Percentiles rank a stretch among this genome's conserved stretches.
phyloP scores from a whole-genome alignment of 208 protist genomes.

The Trypanosoma scelopori region DNA sequence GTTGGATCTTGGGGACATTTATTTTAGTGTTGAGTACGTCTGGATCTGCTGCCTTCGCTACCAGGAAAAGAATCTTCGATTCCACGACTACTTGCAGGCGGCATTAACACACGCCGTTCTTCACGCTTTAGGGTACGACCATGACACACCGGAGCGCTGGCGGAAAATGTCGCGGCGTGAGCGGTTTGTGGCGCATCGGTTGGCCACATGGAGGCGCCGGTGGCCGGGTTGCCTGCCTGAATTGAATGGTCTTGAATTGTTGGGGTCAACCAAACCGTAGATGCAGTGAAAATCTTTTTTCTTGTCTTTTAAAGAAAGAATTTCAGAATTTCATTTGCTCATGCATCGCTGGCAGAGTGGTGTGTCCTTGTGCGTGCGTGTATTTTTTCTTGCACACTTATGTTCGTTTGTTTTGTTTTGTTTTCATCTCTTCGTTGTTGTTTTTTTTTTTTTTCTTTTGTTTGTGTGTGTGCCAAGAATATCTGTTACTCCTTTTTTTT shows the following conservation, averaged over 20 bases:
- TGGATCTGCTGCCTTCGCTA: slow-evolving; percentile 29
- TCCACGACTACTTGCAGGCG: slow-evolving; percentile 59
- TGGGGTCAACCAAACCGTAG: background rate
- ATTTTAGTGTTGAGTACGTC: slow-evolving; percentile 74
- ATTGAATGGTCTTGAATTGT: slow-evolving; percentile 45
- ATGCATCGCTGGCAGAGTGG: no score
- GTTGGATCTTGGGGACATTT: slow-evolving; percentile 68
- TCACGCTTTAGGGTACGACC: slow-evolving; percentile 78
- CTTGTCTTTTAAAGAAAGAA: background rate
- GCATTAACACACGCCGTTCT: slow-evolving; percentile 73
- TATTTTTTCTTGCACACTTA: no score
- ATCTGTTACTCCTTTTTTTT: no score
- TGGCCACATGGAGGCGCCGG: slow-evolving; percentile 40
- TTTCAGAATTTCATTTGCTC: no score
- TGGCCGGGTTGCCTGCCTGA: slow-evolving; percentile 35
- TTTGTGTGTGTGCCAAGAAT: no score
- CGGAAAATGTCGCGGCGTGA: slow-evolving; percentile 63
- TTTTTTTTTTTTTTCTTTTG: no score
- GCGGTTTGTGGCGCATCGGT: slow-evolving; percentile 42
- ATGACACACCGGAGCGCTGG: slow-evolving; percentile 55
- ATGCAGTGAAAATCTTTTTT: background rate
- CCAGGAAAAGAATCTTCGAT: slow-evolving; percentile 49
- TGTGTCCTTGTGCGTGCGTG: no score
- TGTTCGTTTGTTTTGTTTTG: background rate
- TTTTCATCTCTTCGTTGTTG: background rate